Conservation (phyloP, 257 asterid species). For the Ligustrum vulgare region DNA sequence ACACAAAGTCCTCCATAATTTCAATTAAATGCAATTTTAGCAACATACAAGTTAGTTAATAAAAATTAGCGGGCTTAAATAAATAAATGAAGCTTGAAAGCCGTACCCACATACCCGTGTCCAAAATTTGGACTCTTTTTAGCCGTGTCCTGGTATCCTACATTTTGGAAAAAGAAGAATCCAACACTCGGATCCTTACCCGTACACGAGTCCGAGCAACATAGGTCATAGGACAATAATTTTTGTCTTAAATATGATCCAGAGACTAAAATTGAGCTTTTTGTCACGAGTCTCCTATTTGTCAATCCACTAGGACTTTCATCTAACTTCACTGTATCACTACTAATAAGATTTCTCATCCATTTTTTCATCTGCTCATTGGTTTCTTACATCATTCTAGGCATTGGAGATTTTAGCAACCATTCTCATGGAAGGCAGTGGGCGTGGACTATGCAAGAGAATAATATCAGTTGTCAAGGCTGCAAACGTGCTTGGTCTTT, state of each 20-base stretch:
- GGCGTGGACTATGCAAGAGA: constrained; percentile 78
- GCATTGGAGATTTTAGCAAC: constrained; percentile 69
- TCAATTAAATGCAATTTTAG: too few species aligned
- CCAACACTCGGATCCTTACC: too few species aligned
- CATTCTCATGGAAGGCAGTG: constrained; percentile 69
- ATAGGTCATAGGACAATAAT: not conserved
- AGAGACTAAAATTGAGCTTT: not conserved
- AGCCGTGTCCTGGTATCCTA: too few species aligned
- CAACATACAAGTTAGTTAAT: too few species aligned
- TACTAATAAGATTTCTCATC: not conserved
- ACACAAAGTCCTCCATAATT: too few species aligned
- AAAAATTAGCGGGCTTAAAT: too few species aligned
- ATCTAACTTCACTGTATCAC: not conserved
- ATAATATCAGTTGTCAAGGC: constrained; percentile 84
- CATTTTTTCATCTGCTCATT: constrained; percentile 12
- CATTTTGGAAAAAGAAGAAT: too few species aligned
- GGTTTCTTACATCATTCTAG: constrained; percentile 37
- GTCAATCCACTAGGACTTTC: not conserved
- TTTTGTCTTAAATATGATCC: not conserved
- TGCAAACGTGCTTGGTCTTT: constrained; percentile 84
- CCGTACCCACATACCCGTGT: too few species aligned
- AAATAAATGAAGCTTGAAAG: too few species aligned
- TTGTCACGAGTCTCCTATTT: not conserved
- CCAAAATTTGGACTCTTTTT: too few species aligned
- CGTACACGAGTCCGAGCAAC: too few species aligned